Base-by-base conservation (phyloP, 345 rosid genomes). In the Citrus glauca region DNA sequence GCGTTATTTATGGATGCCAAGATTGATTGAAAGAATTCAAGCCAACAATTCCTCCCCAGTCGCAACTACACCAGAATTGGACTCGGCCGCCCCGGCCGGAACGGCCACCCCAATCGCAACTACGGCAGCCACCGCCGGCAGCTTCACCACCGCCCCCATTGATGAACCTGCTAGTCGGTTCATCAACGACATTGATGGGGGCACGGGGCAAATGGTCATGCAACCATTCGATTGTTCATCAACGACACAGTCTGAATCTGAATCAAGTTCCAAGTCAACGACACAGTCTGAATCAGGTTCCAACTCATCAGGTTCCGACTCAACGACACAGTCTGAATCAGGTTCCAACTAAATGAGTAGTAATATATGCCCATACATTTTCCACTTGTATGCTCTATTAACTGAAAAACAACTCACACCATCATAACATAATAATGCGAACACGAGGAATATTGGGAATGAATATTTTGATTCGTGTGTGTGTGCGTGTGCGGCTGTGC, bases 11-110 rank as follows among this genome's bases (percentile, higher is more conserved):
- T 96, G 98, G 98, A 92, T 96, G 88, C 98, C 99, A 24, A 85
- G 97, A 66, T 85, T 96, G 69, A 82, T 88, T 10, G 98, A 96
- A 69, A 89, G 99, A 82, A 94, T 94, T 69, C 98, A 94, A 81
- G 95, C 98, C 1, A 81, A 90, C 1, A 79, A 89, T 0, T 81
- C 81, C 2, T 32, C 86, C 6, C 6, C 6, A 33, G 0, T 33
- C 35, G 35, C 35, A 33, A 33, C 35, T 33, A 33, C 6, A 0
- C 0, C 33, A 32, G 33, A 32, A 32, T 32, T 32, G 5, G 5
- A 32, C 33, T 32, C 6, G 3, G 24, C 84, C 35, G 5, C 79
- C 19, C 6, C 77, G 5, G 11, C 48, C 48, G 17, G 83, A 35
- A 6, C 79, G 20, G 16, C 83, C 59, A 32, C 85, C 45, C 35